Conservation (phyloP, 805 yeast species). For the Scheffersomyces lignosus region DNA sequence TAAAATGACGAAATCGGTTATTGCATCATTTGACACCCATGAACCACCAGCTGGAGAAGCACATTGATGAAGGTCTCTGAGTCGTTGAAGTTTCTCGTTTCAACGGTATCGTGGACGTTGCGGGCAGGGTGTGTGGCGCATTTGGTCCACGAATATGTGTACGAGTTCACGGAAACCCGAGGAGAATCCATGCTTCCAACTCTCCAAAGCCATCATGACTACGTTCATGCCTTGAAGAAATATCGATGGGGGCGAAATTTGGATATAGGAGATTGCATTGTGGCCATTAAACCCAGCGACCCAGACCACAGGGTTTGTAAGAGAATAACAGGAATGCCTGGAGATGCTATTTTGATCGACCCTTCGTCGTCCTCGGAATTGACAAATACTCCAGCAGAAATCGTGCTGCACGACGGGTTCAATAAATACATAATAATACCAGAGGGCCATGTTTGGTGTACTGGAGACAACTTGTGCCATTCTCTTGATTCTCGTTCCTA, state of each 20-base stretch:
- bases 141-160: conserved; percentile 61
- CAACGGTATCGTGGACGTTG: conserved; percentile 49
- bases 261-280: conserved; percentile 81
- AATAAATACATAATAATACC: conserved; percentile 76
- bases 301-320: conserved; percentile 87
- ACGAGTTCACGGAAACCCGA: conserved; percentile 76
- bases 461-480: conserved; percentile 89
- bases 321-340: conserved; percentile 94
- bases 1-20: too few relatives aligned
- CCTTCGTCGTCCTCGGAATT: conserved; percentile 61
- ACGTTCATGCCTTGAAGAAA: conserved; percentile 70
- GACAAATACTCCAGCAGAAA: conserved; percentile 29
- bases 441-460: conserved; percentile 94
- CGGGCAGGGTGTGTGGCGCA: conserved; percentile 68
- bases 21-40: too few relatives aligned
- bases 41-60: too few relatives aligned
- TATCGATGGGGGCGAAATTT: conserved; percentile 65
- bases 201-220: conserved; percentile 69
- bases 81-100: conserved; percentile 25
- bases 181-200: conserved; percentile 98
- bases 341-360: conserved; percentile 79
- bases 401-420: conserved; percentile 37
- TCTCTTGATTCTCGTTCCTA: conserved; percentile 89
- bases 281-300: conserved; percentile 87
- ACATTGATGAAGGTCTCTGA: conserved; percentile 14